Conservation (phyloP, 257 asterid genomes). For the Lithospermum erythrorhizon region DNA sequence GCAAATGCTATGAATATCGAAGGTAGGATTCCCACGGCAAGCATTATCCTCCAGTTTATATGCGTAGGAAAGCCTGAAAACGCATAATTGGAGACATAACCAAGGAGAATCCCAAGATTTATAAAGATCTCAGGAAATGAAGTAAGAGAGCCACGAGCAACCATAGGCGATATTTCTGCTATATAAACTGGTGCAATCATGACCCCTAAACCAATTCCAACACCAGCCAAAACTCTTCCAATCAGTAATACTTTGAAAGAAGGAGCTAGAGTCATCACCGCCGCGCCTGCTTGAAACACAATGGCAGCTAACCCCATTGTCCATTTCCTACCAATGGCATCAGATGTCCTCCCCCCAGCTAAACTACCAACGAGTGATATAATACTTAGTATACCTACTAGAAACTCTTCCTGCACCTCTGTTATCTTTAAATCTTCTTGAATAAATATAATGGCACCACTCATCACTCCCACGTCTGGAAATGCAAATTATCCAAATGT, state of each 20-base stretch:
- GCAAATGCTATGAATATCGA: conserved; percentile 69
- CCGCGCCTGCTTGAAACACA: conserved; percentile 70
- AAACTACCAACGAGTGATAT: conserved; percentile 79
- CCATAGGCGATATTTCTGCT: conserved; percentile 84
- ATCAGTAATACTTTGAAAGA: conserved; percentile 51
- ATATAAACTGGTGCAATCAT: conserved; percentile 92
- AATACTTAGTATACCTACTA: conserved; percentile 68
- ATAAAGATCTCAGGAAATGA: conserved; percentile 91
- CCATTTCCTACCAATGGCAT: conserved; percentile 85
- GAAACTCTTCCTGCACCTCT: conserved; percentile 72
- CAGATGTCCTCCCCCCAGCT: conserved; percentile 76
- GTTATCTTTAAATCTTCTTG: conserved; percentile 65
- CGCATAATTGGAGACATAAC: conserved; percentile 76
- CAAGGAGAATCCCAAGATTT: conserved; percentile 74
- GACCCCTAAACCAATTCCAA: conserved; percentile 86
- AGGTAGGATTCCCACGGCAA: conserved; percentile 75
- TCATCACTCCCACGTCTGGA: conserved; percentile 95
- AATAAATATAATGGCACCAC: conserved; percentile 83
- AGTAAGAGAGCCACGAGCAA: conserved; percentile 63
- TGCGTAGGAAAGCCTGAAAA: conserved; percentile 67
- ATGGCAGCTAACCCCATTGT: conserved; percentile 88
- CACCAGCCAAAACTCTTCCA: conserved; percentile 71
- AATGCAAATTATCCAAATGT: neutral
- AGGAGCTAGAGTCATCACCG: conserved; percentile 68
- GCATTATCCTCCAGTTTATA: conserved; percentile 81